Conservation (phyloP, 1,139 yeast genomes). For the Suhomyces anneliseae region DNA sequence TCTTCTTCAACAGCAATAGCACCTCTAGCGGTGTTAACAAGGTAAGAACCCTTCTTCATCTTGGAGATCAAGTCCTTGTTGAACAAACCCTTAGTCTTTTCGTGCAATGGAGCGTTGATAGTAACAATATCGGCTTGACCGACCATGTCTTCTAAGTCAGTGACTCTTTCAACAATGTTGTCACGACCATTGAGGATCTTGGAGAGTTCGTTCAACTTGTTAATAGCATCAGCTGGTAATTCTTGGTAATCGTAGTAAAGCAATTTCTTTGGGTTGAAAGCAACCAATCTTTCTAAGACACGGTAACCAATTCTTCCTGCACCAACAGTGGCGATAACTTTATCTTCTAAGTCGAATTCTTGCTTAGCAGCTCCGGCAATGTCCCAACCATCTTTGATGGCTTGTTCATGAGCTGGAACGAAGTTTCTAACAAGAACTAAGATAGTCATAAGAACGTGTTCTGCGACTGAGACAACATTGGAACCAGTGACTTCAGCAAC, state of each 20-base stretch:
- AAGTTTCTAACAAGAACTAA: slow-evolving; percentile 72
- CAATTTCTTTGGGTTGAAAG: slow-evolving; percentile 74
- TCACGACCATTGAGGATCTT: slow-evolving; percentile 37
- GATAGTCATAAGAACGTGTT: slow-evolving; percentile 77
- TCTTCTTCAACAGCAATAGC: slow-evolving; percentile 74
- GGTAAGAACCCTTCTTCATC: slow-evolving; percentile 75
- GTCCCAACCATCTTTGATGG: slow-evolving; percentile 62
- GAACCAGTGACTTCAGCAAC: slow-evolving; percentile 84
- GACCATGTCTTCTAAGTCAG: slow-evolving; percentile 64
- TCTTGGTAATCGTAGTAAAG: slow-evolving; percentile 77
- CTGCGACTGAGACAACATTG: slow-evolving; percentile 78
- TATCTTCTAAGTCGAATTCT: slow-evolving; percentile 73
- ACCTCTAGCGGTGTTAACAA: slow-evolving; percentile 84
- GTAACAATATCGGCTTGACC: slow-evolving; percentile 72
- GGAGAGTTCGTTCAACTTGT: slow-evolving; percentile 47
- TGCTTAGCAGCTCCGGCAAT: slow-evolving; percentile 77
- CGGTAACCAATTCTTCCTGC: slow-evolving; percentile 83
- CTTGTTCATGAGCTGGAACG: slow-evolving; percentile 75
- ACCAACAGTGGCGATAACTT: slow-evolving; percentile 76
- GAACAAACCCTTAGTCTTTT: slow-evolving; percentile 63
- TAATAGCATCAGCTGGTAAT: slow-evolving; percentile 56
- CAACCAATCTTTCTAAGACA: slow-evolving; percentile 67
- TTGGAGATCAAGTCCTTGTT: slow-evolving; percentile 66
- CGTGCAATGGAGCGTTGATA: slow-evolving; percentile 77
- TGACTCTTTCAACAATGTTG: slow-evolving; percentile 57